Evolutionary conservation across 176 grass and related monocot species (phyloP), one percentile per base, ranked within the genome.

Genomic region (Saccharum spontaneum): DNA sequence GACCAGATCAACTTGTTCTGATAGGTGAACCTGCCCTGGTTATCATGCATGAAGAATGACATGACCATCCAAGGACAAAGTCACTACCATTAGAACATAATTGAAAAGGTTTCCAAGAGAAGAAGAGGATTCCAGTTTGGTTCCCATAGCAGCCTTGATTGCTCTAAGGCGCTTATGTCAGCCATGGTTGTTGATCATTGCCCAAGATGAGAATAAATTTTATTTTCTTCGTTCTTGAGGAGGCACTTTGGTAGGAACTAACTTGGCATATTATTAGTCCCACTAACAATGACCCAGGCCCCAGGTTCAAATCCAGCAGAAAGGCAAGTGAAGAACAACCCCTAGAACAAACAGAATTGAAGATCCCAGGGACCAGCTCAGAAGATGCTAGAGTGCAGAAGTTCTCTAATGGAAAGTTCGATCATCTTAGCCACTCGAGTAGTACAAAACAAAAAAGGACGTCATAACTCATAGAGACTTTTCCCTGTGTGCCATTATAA

Each of bases 51-150:
- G 10, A 71, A 60, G 8, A 24, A 57, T 62, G 83, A 28, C 16
- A 67, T 69, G 85, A 89, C 75, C 85, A 23, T 87, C 89, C 89
- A 65, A 81, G 82, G 40, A 41, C 40, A 89, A 16, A 75, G 0
- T 48, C 61, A 85, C 49, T 10, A 10, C 20, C 7, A 0, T 22
- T 48, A 75, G 61, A 5, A 41, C 55, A n/a, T 20, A 54, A n/a
- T 59, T n/a, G 16, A 59, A 59, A 59, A 59, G 55, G 55, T 28
- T 28, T 54, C 39, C n/a, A 24, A 84, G 54, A 71, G 31, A 74
- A 4, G 6, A 38, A 4, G 6, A 39, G 28, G 73, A 26, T 62
- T 83, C 65, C 41, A 79, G 59, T 48, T 83, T 72, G 34, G 72
- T 79, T 63, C 66, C 41, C 55, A 66, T 10, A 79, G 41, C 11